These are phyloP conservation scores for Cladosporium sp. DNA, from an alignment of 2,329 filamentous ascomycete genomes.

Conservation along the genomic window DNA sequence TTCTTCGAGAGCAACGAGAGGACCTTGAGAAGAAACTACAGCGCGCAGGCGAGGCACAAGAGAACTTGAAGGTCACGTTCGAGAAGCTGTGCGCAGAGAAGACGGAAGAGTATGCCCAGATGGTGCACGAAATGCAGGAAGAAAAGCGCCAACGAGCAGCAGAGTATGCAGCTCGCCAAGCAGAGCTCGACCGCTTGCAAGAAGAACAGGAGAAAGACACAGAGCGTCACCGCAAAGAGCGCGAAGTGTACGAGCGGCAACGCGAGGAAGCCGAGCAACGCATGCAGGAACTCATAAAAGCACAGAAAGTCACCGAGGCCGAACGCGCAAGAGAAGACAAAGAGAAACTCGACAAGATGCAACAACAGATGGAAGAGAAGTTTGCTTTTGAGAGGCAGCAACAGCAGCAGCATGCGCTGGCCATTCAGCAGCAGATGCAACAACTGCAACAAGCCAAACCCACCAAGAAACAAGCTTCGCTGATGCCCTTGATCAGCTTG, in stretches of 20 bases:
- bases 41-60: conserved; percentile 20
- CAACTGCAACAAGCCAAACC: conserved; percentile 17
- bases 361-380: conserved; percentile 17
- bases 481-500: conserved; percentile 18
- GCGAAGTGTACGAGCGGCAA: conserved; percentile 12
- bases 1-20: conserved; percentile 17
- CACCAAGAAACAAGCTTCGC: conserved; percentile 6
- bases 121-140: conserved; percentile 4
- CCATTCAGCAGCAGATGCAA: conserved; percentile 16
- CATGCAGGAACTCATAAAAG: conserved; percentile 17
- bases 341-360: conserved; percentile 17
- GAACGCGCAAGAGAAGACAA: conserved; percentile 14
- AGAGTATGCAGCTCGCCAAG: conserved; percentile 8
- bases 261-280: conserved; percentile 17
- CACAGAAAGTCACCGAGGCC: conserved; percentile 17
- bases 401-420: conserved; percentile 6
- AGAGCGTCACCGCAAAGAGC: conserved; percentile 15
- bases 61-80: conserved; percentile 20
- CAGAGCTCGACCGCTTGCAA: conserved; percentile 5
- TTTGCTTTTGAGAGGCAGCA: conserved; percentile 20
- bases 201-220: conserved; percentile 12
- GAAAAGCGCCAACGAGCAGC: conserved; percentile 1
- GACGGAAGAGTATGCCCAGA: conserved; percentile 3
- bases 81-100: conserved; percentile 20
- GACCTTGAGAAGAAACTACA: conserved; percentile 25